Evolutionary conservation across 768 basidiomycete genomes (phyloP).

Genomic region (Baorangia bicolor): DNA sequence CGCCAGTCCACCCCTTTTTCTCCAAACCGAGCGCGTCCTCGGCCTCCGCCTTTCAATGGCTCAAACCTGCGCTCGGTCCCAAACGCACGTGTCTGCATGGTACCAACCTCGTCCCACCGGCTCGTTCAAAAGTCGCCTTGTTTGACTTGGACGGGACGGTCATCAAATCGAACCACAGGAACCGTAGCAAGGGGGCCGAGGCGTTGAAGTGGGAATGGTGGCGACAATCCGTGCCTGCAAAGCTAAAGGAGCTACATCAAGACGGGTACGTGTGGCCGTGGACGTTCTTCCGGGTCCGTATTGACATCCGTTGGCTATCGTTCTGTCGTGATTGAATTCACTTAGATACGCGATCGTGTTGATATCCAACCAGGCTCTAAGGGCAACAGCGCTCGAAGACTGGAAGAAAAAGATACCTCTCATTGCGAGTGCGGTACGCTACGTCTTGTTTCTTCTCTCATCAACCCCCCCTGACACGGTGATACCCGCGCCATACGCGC

Average conservation of each 20-base stretch:
- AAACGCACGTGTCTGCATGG: conserved; percentile 37
- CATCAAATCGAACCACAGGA: conserved; percentile 48
- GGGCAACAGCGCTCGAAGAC: conserved; percentile 43
- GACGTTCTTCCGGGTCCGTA: neutral
- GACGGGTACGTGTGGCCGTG: conserved; percentile 49
- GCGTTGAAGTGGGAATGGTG: conserved; percentile 62
- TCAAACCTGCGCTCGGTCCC: conserved; percentile 36
- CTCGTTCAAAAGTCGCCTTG: conserved; percentile 61
- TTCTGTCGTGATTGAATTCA: neutral
- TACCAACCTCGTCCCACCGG: conserved; percentile 31
- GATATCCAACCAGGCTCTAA: conserved; percentile 77
- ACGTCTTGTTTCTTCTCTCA: neutral
- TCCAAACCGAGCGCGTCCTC: conserved; percentile 21
- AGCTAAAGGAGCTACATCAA: conserved; percentile 56
- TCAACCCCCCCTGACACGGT: neutral
- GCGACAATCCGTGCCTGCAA: conserved; percentile 58
- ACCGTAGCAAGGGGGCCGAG: conserved; percentile 35
- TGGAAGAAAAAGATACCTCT: conserved; percentile 79
- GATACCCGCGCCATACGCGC: too few relatives aligned
- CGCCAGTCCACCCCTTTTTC: conserved; percentile 46
- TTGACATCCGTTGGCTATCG: neutral
- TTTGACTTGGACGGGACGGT: conserved; percentile 90
- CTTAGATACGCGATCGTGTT: conserved; percentile 69
- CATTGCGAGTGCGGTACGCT: conserved; percentile 61
- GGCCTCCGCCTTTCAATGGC: conserved; percentile 27